Percentiles rank a stretch among this genome's conserved stretches.
These are phyloP conservation scores for Penicillium paradoxum DNA, from an alignment of 495 filamentous ascomycete species.

Conservation along the genomic window DNA sequence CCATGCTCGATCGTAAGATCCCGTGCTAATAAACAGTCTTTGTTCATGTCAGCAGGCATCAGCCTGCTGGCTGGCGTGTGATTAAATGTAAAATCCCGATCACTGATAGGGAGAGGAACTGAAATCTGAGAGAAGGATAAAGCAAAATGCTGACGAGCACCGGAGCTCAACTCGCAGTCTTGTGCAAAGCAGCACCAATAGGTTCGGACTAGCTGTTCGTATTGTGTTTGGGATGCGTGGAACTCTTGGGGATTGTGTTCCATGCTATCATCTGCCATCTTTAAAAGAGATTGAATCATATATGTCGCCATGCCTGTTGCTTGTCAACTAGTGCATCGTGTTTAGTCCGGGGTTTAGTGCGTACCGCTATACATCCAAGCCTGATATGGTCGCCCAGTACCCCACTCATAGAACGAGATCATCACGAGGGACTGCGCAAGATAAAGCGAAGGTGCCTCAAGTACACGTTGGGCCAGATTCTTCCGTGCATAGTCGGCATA, in stretches of 20 bases:
- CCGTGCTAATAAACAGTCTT: constrained; percentile 13
- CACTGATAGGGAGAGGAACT: constrained; percentile 40
- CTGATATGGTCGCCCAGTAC: constrained; percentile 39
- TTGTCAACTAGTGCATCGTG: not conserved
- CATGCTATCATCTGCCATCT: constrained; percentile 42
- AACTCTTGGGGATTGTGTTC: constrained; percentile 39
- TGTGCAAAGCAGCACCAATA: constrained; percentile 46
- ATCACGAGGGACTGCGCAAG: constrained; percentile 43
- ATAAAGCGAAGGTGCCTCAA: constrained; percentile 38
- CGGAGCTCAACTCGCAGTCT: constrained; percentile 43
- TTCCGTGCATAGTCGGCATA: constrained; percentile 38
- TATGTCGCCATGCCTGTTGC: constrained; percentile 41
- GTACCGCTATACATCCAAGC: constrained; percentile 47
- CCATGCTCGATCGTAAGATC: constrained; percentile 36
- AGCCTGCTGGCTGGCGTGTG: constrained; percentile 23
- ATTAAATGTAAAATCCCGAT: constrained; percentile 39
- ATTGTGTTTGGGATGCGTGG: constrained; percentile 36
- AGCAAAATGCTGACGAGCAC: constrained; percentile 42
- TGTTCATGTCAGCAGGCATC: constrained; percentile 36
- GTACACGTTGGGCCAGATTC: constrained; percentile 34
- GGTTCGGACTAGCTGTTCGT: constrained; percentile 42
- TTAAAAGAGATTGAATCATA: constrained; percentile 44
- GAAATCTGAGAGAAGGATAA: constrained; percentile 41
- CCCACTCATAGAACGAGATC: constrained; percentile 44
- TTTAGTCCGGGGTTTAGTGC: not conserved